Conservation (phyloP, 2,329 filamentous ascomycete genomes). For the Colletotrichum godetiae region DNA sequence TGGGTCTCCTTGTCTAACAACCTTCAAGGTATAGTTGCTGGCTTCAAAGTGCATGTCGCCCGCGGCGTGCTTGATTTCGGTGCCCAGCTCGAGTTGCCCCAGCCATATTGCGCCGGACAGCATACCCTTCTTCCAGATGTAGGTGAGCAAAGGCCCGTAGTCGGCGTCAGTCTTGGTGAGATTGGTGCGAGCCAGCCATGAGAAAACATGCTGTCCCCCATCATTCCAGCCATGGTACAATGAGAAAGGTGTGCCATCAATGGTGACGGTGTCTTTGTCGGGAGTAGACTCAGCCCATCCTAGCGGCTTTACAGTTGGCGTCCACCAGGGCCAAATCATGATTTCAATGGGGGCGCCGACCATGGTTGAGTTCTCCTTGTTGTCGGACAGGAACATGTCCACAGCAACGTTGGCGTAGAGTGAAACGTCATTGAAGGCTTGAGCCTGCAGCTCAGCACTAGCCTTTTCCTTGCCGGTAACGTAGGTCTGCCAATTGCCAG, state of each 20-base stretch:
- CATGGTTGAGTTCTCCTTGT: slow-evolving; percentile 29
- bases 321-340: slow-evolving; percentile 35
- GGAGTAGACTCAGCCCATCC: slow-evolving; percentile 32
- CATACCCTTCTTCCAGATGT: slow-evolving; percentile 32
- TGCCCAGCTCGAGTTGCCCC: slow-evolving; percentile 29
- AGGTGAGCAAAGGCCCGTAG: slow-evolving; percentile 28
- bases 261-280: slow-evolving; percentile 26
- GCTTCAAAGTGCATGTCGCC: slow-evolving; percentile 30
- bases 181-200: slow-evolving; percentile 30
- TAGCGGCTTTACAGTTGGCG: slow-evolving; percentile 31
- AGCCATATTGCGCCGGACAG: slow-evolving; percentile 29
- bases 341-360: slow-evolving; percentile 32
- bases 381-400: slow-evolving; percentile 32
- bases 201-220: slow-evolving; percentile 33
- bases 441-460: slow-evolving; percentile 20
- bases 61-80: slow-evolving; percentile 30
- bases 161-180: slow-evolving; percentile 29
- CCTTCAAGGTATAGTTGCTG: slow-evolving; percentile 29
- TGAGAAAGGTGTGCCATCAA: slow-evolving; percentile 31
- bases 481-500: slow-evolving; percentile 28
- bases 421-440: slow-evolving; percentile 19
- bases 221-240: slow-evolving; percentile 34
- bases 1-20: slow-evolving; percentile 30
- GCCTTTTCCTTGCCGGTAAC: slow-evolving; percentile 28
- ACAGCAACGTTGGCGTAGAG: slow-evolving; percentile 34